Base-by-base conservation (phyloP, 2,329 filamentous ascomycete species). In the Clarireedia homoeocarpa region DNA sequence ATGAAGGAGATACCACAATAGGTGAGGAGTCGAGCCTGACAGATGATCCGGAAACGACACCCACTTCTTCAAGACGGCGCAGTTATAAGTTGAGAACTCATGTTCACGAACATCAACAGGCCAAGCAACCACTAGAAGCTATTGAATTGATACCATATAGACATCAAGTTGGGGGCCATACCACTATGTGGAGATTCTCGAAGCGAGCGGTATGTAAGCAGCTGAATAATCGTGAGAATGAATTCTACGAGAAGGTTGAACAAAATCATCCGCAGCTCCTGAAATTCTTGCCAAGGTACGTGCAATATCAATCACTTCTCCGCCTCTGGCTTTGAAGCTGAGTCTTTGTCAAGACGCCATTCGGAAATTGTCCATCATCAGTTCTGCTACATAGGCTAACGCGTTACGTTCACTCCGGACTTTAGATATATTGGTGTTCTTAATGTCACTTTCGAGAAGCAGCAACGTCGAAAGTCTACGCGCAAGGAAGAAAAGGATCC, bases 241-340 rank as follows among this genome's bases (percentile, higher is more conserved):
- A 96, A 73, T 99, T 99, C 70, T 99, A 99, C 71, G 94, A 99
- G 73, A 94, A 86, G 54, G 89, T 97, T 66, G 94, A 99, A 75
- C 84, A 83, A 66, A 84, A 89, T 63, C 92, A 99, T 71, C 89
- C 91, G 61, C 88, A 96, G 68, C 79, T 99, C 66, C 75, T 99
- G 58, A 84, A 88, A 44, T 99, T 97, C 69, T 78, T 99, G 61
- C 94, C 94, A 62, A 90, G 91, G 85, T 88, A 75, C 61, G 75
- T 57, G 56, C 59, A 39, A 46, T 61, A 57, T 60, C 49, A 38
- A 59, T 59, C 34, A 48, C 53, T 48, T 50, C 50, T 44, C 50
- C 46, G 56, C 55, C 71, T 73, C 72, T 61, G 47, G 55, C 49
- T 57, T 55, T 52, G 59, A 64, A 62, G 63, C 62, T 67, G 63